A percentile compares a stretch with the other conserved stretches of the same genome.
Evolutionary conservation across 345 rosid species (phyloP).

Genomic region (Eucalyptus marginata): DNA sequence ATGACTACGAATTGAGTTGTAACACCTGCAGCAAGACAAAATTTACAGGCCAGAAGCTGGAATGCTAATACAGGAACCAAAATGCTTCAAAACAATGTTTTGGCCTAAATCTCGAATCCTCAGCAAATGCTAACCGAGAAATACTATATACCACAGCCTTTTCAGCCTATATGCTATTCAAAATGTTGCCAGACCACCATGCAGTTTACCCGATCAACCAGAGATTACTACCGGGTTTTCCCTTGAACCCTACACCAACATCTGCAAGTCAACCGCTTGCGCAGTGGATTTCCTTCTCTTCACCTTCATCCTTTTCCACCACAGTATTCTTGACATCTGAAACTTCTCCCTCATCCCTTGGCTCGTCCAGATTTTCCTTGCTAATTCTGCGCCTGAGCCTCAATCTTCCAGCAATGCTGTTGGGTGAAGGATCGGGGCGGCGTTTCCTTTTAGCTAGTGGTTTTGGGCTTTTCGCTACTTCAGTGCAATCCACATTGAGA

Average conservation of each 20-base stretch:
- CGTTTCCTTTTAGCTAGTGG: background rate
- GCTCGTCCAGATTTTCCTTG: background rate
- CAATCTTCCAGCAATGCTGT: conserved; percentile 36
- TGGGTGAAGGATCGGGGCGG: conserved; percentile 11
- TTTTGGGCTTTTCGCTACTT: background rate
- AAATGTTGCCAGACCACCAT: background rate
- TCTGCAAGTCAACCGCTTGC: background rate
- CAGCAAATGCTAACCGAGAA: background rate
- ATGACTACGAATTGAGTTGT: background rate
- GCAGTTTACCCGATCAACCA: background rate
- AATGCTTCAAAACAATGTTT: background rate
- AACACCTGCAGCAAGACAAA: background rate
- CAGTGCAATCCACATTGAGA: background rate
- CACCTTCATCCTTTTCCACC: background rate
- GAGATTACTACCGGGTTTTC: background rate
- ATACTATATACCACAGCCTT: background rate
- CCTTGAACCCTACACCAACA: background rate
- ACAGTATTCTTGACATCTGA: background rate
- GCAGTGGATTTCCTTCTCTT: background rate
- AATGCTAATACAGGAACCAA: background rate
- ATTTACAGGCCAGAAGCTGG: background rate
- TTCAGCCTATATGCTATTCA: background rate
- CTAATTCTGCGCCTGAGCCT: conserved; percentile 15
- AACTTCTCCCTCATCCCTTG: background rate
- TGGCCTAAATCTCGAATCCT: background rate